phyloP scores from a whole-genome alignment of 139 green algal genomes.

The Closterium sp. region DNA sequence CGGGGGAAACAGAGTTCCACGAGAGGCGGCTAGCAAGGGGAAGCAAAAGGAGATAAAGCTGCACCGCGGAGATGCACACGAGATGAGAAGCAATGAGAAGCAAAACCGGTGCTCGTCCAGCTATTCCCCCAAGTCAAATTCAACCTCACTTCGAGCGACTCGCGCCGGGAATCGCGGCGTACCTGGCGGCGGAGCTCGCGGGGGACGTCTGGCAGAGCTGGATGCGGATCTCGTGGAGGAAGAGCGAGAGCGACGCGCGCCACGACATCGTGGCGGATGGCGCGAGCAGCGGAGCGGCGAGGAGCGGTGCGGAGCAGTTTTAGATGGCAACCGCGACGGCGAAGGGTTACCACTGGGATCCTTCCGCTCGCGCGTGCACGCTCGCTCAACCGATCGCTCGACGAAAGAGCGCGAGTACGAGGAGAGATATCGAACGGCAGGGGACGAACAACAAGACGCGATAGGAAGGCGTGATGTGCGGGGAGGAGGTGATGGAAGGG shows the following conservation, averaged over 20 bases:
- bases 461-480: background rate
- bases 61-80: too few species aligned
- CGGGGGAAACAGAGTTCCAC: too few species aligned
- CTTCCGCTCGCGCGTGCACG: background rate
- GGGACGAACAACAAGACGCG: background rate
- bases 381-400: background rate
- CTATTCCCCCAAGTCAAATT: background rate
- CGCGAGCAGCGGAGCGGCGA: background rate
- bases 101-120: background rate
- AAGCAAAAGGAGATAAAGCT: too few species aligned
- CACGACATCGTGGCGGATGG: conserved; percentile 23
- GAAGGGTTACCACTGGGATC: background rate
- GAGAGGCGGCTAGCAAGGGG: too few species aligned
- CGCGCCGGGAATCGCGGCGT: background rate
- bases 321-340: background rate
- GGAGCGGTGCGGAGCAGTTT: background rate
- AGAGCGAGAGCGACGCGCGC: conserved; percentile 24
- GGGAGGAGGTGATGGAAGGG: background rate
- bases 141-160: background rate
- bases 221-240: conserved; percentile 57
- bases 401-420: background rate
- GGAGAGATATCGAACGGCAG: background rate
- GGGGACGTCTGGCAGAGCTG: conserved; percentile 72
- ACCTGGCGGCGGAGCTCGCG: conserved; percentile 75
- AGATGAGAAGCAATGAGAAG: background rate